These are phyloP conservation scores for Penicillium expansum DNA, from an alignment of 2,329 filamentous ascomycete species.

Conservation along the genomic window DNA sequence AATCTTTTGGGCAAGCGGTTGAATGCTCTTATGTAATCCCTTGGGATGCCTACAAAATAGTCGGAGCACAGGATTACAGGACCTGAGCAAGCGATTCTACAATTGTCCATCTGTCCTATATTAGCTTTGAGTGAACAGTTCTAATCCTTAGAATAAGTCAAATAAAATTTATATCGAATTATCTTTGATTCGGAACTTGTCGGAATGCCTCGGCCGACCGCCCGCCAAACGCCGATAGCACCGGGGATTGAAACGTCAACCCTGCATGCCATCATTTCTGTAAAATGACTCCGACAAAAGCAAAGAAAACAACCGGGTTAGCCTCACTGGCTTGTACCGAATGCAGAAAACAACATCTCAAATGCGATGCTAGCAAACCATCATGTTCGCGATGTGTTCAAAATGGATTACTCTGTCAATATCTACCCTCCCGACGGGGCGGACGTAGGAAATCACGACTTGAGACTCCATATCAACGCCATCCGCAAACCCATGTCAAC, in stretches of 20 bases:
- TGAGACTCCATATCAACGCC: slow-evolving; percentile 17
- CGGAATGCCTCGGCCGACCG: not conserved
- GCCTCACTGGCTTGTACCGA: slow-evolving; percentile 45
- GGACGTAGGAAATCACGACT: slow-evolving; percentile 42
- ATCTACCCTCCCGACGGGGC: slow-evolving; percentile 68
- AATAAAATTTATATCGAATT: not conserved
- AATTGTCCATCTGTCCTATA: not conserved
- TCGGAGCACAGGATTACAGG: no score
- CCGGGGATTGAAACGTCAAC: slow-evolving; percentile 4
- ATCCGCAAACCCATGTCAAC: slow-evolving; percentile 12
- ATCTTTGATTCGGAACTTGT: not conserved
- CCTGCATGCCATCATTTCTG: not conserved
- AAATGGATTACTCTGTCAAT: slow-evolving; percentile 61
- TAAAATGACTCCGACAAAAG: slow-evolving; percentile 20
- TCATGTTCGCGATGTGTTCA: slow-evolving; percentile 62
- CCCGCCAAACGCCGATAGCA: slow-evolving; percentile 1
- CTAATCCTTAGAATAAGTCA: not conserved
- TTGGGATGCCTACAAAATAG: no score
- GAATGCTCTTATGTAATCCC: no score
- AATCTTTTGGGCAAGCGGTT: no score
- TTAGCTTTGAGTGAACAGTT: not conserved
- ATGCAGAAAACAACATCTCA: slow-evolving; percentile 62
- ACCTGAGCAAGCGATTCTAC: not conserved
- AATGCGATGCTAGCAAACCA: slow-evolving; percentile 67
- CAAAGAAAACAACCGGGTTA: slow-evolving; percentile 27